phyloP scores from a whole-genome alignment of 352 stramenopile genomes.

The Globisporangium takayamanum region DNA sequence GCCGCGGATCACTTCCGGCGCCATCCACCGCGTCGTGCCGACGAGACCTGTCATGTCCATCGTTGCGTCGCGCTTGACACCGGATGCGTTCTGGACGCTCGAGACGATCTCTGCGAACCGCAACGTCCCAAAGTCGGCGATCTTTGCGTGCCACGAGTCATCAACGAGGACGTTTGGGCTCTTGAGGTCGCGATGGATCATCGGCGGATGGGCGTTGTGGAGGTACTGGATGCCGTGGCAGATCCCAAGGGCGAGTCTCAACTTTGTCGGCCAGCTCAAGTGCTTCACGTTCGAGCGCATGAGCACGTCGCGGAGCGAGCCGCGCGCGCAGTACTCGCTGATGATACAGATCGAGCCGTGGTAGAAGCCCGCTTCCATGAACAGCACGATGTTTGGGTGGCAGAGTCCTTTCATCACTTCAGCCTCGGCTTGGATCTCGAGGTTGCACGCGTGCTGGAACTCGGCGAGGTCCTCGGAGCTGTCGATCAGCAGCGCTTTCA shows the following conservation, averaged over 20 bases:
- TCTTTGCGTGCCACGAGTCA: conserved; percentile 87
- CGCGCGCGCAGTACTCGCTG: conserved; percentile 92
- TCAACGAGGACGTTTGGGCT: conserved; percentile 87
- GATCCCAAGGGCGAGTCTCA: conserved; percentile 71
- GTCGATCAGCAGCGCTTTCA: conserved; percentile 76
- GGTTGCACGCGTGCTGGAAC: conserved; percentile 79
- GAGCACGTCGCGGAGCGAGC: conserved; percentile 93
- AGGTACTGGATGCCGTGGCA: conserved; percentile 88
- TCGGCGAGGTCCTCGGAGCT: conserved; percentile 51
- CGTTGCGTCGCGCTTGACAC: conserved; percentile 20
- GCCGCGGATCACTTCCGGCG: conserved; percentile 82
- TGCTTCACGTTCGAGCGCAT: conserved; percentile 61
- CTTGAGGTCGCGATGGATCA: conserved; percentile 91
- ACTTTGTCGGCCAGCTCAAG: conserved; percentile 75
- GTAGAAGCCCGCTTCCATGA: conserved; percentile 87
- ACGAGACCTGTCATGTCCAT: conserved; percentile 85
- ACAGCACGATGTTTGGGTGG: conserved; percentile 85
- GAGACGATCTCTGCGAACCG: conserved; percentile 85
- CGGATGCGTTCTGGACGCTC: conserved; percentile 42
- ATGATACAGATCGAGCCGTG: conserved; percentile 91
- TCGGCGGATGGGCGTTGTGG: conserved; percentile 82
- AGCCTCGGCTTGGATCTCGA: conserved; percentile 79
- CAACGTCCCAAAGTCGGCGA: conserved; percentile 86
- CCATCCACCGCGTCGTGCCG: conserved; percentile 87
- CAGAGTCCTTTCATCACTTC: conserved; percentile 76